phyloP scores from a whole-genome alignment of 2,329 filamentous ascomycete species.

The Colletotrichum tofieldiae region DNA sequence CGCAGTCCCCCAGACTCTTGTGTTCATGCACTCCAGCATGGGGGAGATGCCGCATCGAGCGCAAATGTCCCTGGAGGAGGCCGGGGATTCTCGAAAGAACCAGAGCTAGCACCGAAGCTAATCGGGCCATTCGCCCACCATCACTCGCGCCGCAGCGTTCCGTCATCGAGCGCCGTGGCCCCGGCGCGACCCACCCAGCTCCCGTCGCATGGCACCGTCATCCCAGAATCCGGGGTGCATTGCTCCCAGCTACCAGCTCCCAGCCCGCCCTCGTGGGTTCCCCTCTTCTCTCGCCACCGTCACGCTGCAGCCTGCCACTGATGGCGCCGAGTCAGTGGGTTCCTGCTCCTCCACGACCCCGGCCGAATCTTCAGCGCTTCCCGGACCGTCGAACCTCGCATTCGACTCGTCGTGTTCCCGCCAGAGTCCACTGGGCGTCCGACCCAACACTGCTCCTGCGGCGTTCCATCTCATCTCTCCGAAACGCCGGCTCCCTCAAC shows the following conservation, averaged over 20 bases:
- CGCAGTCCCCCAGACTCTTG: constrained; percentile 18
- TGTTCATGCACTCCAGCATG: constrained; percentile 26
- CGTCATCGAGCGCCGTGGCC: constrained; percentile 20
- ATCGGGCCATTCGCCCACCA: constrained; percentile 17
- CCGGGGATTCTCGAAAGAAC: not conserved
- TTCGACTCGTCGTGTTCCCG: not conserved
- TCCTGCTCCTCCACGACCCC: not conserved
- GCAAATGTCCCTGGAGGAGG: not conserved
- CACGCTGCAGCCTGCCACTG: not conserved
- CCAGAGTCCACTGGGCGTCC: not conserved
- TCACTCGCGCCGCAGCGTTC: not conserved
- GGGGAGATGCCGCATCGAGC: not conserved
- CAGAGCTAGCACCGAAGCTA: constrained; percentile 4
- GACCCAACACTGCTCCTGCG: not conserved
- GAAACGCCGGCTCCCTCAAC: constrained; percentile 22
- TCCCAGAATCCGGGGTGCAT: constrained; percentile 31
- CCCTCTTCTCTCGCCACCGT: not conserved
- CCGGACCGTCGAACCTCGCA: not conserved
- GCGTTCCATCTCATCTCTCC: constrained; percentile 26
- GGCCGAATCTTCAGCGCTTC: not conserved
- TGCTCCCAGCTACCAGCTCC: not conserved
- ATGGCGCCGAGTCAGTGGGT: not conserved
- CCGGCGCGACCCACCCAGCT: constrained; percentile 7
- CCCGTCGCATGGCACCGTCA: constrained; percentile 6
- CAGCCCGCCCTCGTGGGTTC: not conserved